Evolutionary conservation across 225 moss, liverwort and hornwort species (phyloP).

Genomic region (Thuidium tamariscinum): DNA sequence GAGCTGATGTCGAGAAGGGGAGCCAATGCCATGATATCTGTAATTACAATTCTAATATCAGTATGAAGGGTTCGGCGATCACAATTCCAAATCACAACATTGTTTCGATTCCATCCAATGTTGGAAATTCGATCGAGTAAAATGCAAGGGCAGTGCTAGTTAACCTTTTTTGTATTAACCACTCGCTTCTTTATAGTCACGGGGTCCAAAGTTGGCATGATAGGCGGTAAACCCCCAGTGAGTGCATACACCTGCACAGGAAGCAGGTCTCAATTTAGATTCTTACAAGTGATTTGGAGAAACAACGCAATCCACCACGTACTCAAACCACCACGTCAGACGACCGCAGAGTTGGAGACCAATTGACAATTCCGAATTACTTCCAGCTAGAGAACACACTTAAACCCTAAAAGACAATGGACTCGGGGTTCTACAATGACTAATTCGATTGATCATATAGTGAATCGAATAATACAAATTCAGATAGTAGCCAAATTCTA

Average conservation of each 20-base stretch:
- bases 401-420: background rate
- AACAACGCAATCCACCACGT: background rate
- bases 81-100: background rate
- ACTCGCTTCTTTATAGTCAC: conserved; percentile 60
- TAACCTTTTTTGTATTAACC: conserved; percentile 63
- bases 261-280: background rate
- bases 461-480: background rate
- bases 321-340: background rate
- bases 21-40: conserved; percentile 96
- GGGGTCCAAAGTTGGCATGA: conserved; percentile 79
- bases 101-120: background rate
- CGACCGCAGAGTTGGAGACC: background rate
- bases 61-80: background rate
- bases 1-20: conserved; percentile 86
- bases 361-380: background rate
- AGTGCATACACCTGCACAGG: conserved; percentile 84
- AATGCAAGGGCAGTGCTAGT: background rate
- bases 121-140: background rate
- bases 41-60: background rate
- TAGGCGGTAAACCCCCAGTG: conserved; percentile 87
- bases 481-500: too few relatives aligned
- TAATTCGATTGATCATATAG: background rate
- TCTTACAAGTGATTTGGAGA: background rate
- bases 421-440: background rate
- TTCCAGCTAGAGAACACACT: background rate